Percentiles rank a stretch among this genome's conserved stretches.
Conservation (phyloP, 202 grass and related monocot species). For the Digitaria exilis region DNA sequence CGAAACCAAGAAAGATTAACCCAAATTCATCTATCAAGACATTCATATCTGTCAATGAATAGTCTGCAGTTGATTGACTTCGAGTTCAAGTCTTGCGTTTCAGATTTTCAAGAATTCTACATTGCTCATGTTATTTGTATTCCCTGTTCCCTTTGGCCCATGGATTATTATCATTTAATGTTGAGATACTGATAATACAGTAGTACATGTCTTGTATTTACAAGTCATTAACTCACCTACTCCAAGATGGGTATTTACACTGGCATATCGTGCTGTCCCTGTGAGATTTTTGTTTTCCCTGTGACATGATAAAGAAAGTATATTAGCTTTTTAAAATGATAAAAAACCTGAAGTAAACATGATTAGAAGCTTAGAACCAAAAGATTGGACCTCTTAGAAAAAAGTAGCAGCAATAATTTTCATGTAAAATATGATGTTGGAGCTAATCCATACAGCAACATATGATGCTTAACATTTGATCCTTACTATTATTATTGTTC, state of each 20-base stretch:
- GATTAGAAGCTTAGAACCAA: not conserved
- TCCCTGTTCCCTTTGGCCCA: not conserved
- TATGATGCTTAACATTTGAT: not conserved
- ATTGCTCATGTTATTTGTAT: not conserved
- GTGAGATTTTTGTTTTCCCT: slow-evolving; percentile 74
- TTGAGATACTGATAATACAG: not conserved
- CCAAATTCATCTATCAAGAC: not conserved
- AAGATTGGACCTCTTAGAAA: not conserved
- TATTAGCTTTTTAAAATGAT: slow-evolving; percentile 1
- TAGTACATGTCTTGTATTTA: slow-evolving; percentile 18
- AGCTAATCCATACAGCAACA: not conserved
- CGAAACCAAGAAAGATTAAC: slow-evolving; percentile 22
- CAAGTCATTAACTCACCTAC: slow-evolving; percentile 47
- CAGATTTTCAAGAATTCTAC: not conserved
- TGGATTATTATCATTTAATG: not conserved
- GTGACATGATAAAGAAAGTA: not conserved
- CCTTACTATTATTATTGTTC: not conserved
- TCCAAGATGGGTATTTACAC: slow-evolving; percentile 68
- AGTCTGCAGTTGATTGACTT: not conserved
- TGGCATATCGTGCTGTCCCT: slow-evolving; percentile 66
- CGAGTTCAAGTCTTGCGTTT: slow-evolving; percentile 8
- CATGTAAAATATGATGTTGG: not conserved
- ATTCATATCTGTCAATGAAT: slow-evolving; percentile 4
- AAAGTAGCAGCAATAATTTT: not conserved
- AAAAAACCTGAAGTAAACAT: slow-evolving; percentile 8